Percentiles rank a stretch among this genome's conserved stretches.
phyloP scores from a whole-genome alignment of 2,329 filamentous ascomycete species.

The Phaeosphaeriaceae sp. region DNA sequence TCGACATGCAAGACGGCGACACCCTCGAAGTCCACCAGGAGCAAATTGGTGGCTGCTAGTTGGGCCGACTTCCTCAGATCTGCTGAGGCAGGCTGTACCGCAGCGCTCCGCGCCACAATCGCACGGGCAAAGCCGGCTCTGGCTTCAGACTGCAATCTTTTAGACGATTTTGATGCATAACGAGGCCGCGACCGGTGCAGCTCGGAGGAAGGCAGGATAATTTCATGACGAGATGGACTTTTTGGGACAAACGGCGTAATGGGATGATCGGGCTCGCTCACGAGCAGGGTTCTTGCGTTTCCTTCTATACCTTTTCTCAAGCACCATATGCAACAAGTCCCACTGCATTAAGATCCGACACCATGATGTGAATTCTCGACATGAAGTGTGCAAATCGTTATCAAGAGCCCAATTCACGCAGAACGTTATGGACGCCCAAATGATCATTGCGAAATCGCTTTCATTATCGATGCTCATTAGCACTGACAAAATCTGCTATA shows the following conservation, averaged over 20 bases:
- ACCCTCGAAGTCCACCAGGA: conserved; percentile 98
- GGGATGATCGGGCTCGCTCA: conserved; percentile 26
- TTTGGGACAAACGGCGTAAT: conserved; percentile 38
- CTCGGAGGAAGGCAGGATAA: conserved; percentile 24
- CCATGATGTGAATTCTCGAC: not conserved
- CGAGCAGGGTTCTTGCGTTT: conserved; percentile 26
- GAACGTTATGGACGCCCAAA: too few relatives aligned
- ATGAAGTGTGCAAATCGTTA: too few relatives aligned
- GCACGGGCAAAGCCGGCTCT: not conserved
- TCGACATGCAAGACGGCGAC: conserved; percentile 96
- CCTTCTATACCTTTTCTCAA: conserved; percentile 32
- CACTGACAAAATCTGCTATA: not conserved
- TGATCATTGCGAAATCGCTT: not conserved
- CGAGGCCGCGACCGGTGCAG: conserved; percentile 23
- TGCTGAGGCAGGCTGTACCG: not conserved
- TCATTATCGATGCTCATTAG: not conserved
- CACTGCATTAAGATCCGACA: not conserved
- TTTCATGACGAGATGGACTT: conserved; percentile 30
- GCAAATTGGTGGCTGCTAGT: conserved; percentile 79
- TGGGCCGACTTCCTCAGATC: not conserved
- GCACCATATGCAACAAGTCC: conserved; percentile 15
- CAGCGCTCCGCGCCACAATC: not conserved
- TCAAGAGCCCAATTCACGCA: too few relatives aligned
- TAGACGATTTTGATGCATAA: conserved; percentile 12
- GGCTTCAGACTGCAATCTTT: not conserved